Percentiles rank a stretch among this genome's conserved stretches.
phyloP scores from a whole-genome alignment of 225 moss, liverwort and hornwort species.

The Asterella californica region DNA sequence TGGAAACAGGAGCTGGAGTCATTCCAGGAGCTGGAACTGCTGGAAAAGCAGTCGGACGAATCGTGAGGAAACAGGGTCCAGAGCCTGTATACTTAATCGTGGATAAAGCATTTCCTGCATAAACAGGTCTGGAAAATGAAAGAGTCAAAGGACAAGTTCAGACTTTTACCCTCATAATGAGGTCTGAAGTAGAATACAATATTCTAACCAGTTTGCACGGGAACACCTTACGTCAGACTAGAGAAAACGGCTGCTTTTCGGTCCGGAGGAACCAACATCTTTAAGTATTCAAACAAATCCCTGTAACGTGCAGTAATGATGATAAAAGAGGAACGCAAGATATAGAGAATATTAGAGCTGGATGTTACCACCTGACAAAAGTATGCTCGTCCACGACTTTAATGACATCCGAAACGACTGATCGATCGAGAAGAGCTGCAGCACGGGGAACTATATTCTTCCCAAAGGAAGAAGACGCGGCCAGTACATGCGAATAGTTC shows the following conservation, averaged over 20 bases:
- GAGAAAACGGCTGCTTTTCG: not conserved
- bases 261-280: not conserved
- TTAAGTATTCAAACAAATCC: not conserved
- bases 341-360: not conserved
- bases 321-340: not conserved
- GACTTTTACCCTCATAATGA: not conserved
- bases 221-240: not conserved
- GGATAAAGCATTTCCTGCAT: slow-evolving; percentile 90
- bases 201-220: not conserved
- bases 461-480: slow-evolving; percentile 81
- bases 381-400: slow-evolving; percentile 74
- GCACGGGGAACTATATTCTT: slow-evolving; percentile 83
- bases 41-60: slow-evolving; percentile 83
- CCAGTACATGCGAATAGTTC: slow-evolving; percentile 74
- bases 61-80: slow-evolving; percentile 76
- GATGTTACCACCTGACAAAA: slow-evolving; percentile 65
- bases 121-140: slow-evolving; percentile 64
- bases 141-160: slow-evolving; percentile 10
- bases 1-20: slow-evolving; percentile 57
- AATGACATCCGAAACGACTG: slow-evolving; percentile 78
- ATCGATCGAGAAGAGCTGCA: slow-evolving; percentile 71
- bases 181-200: not conserved
- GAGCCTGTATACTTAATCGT: slow-evolving; percentile 70
- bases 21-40: slow-evolving; percentile 35
- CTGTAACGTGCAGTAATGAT: not conserved